Base-by-base conservation (phyloP, 2,329 filamentous ascomycete species). In the Botrytis porri region DNA sequence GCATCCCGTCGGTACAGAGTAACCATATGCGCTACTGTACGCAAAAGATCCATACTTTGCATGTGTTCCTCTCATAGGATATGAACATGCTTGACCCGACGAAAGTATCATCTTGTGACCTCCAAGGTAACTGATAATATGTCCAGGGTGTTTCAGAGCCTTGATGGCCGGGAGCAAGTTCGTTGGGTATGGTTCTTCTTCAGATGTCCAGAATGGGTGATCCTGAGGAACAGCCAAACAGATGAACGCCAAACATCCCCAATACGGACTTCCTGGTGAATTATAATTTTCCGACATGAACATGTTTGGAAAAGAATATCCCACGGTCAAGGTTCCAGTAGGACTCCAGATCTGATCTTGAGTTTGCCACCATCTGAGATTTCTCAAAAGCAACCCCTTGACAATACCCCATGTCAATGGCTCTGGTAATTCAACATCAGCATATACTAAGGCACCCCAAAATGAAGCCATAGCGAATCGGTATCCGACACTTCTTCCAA, bases 381-480 rank as follows among this genome's bases (percentile, higher is more conserved):
- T 91, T 22, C 92, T 87, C 72, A 95, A 82, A 57, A 94, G 86
- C 22, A 95, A 86, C 3, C 93, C 92, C 81, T 93, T 94, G 25
- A 94, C 90, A 77, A 93, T 91, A 4, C 93, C 92, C 92, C 92
- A 94, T 3, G 89, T 92, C 70, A 95, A 83, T 0, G 92, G 92
- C 12, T 85, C 85, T 0, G 92, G 92, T 8, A 94, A 85, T 70
- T 93, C 90, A 69, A 94, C 89, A 76, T 90, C 90, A 6, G 92
- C 92, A 78, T 93, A 94, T 1, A 91, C 93, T 41, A 94, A 82
- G 0, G 92, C 90, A 20, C 91, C 90, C 92, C 92, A 95, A 83
- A 95, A 95, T 0, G 89, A 92, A n/a, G 91, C 90, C 89, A 94
- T 94, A 66, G 92, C 92, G 81, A 94, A 95, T n/a, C 92, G 88